Base-by-base conservation (phyloP, 345 rosid genomes). In the Salix caprea region DNA sequence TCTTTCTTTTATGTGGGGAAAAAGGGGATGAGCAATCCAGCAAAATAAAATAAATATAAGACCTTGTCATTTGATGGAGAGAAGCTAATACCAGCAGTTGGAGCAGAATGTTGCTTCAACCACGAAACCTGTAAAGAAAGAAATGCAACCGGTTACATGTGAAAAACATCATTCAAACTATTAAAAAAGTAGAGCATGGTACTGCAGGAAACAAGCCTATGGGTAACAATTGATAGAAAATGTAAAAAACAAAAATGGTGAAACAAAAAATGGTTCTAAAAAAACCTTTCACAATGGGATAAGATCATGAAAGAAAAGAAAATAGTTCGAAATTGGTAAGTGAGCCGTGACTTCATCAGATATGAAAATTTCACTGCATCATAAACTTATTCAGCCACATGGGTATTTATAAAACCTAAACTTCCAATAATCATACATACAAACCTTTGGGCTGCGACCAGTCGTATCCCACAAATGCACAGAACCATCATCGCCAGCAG, bases 401-500 rank as follows among this genome's bases (percentile, higher is more conserved):
- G 71, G 30, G 28, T 68, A 23, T 54, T 76, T 70, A 50, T 54
- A 23, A 42, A 50, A 40, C 15, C 40, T 23, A 26, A 24, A 72
- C 21, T 36, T 42, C 36, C 26, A 24, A 46, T 9, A 74, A 13
- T 65, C 24, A 42, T 46, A 52, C 9, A 64, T 13, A 64, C 74
- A 74, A 56, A 96, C 98, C 99, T 96, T 96, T 32, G 98, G 97
- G 82, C 81, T 86, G 56, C 95, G 94, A 71, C 97, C 94, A 80
- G 97, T 94, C 39, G 97, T 89, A 77, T 96, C 99, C 99, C 99
- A 96, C 78, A 96, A 84, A 85, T 90, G 96, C 36, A 91, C 86
- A 69, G 99, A 90, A 16, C 99, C 99, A 84, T 96, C 99, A 89
- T 96, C 98, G 69, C 99, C 99, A 54, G 99, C 95, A 78, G 98